Evolutionary conservation across 805 yeast genomes (phyloP).

Genomic region (Ogataea siamensis): DNA sequence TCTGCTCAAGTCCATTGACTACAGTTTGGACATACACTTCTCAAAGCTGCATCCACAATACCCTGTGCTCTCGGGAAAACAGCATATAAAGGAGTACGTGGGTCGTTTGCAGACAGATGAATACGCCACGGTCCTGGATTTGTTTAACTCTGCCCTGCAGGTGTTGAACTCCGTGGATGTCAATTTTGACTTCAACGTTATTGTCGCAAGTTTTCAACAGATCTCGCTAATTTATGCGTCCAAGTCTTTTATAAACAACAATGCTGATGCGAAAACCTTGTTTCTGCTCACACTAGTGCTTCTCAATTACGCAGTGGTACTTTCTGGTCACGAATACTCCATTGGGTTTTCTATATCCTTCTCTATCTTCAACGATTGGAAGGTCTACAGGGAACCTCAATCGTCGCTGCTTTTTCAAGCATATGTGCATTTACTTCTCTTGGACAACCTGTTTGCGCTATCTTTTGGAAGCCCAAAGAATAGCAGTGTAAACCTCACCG

Average conservation of each 20-base stretch:
- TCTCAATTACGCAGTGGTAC: slow-evolving; percentile 53
- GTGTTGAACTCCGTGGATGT: slow-evolving; percentile 34
- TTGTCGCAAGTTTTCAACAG: slow-evolving; percentile 36
- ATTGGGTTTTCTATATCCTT: slow-evolving; percentile 53
- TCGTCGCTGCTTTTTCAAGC: slow-evolving; percentile 31
- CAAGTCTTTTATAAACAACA: slow-evolving; percentile 30
- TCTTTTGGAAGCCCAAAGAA: slow-evolving; percentile 44
- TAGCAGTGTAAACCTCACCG: slow-evolving; percentile 24
- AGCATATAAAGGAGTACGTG: slow-evolving; percentile 28
- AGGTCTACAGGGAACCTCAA: slow-evolving; percentile 38
- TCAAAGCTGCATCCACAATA: slow-evolving; percentile 41
- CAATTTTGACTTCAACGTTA: slow-evolving; percentile 33
- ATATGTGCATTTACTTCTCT: slow-evolving; percentile 44
- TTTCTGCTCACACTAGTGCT: slow-evolving; percentile 40
- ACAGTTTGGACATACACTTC: slow-evolving; percentile 42
- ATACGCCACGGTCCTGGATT: slow-evolving; percentile 34
- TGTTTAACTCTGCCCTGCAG: slow-evolving; percentile 41
- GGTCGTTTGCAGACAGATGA: slow-evolving; percentile 32
- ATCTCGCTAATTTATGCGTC: slow-evolving; percentile 38
- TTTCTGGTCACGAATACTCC: slow-evolving; percentile 61
- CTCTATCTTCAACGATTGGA: slow-evolving; percentile 57
- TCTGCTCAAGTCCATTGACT: slow-evolving; percentile 30
- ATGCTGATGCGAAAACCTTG: slow-evolving; percentile 30
- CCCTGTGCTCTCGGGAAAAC: slow-evolving; percentile 43
- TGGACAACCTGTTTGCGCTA: slow-evolving; percentile 53